Conservation (phyloP, 257 asterid species). For the Solanum sitiens region DNA sequence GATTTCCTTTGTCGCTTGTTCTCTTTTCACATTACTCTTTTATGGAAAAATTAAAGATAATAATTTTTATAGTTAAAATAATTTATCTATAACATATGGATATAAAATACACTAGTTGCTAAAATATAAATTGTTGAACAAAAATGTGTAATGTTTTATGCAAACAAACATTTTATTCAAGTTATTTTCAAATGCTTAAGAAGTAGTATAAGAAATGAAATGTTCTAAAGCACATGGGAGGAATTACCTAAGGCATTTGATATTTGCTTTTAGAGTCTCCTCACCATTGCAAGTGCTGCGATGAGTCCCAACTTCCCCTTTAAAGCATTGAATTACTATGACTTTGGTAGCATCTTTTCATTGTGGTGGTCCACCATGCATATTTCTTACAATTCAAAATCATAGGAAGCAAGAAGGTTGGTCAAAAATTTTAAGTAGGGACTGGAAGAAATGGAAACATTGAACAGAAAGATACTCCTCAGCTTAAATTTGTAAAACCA, state of each 20-base stretch:
- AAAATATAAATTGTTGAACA: not conserved
- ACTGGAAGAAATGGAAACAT: not conserved
- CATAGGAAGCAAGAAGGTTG: not conserved
- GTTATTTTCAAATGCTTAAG: not conserved
- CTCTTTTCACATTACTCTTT: not conserved
- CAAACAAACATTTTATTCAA: not conserved
- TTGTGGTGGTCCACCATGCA: not conserved
- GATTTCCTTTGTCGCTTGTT: not conserved
- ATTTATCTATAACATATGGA: not conserved
- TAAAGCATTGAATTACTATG: not conserved
- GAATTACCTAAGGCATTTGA: not conserved
- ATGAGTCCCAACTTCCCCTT: not conserved
- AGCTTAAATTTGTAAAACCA: not conserved
- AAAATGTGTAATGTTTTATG: not conserved
- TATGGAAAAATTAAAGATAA: not conserved
- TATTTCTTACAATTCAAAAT: not conserved
- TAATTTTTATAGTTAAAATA: not conserved
- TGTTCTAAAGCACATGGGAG: not conserved
- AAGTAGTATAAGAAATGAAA: not conserved
- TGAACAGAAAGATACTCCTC: not conserved
- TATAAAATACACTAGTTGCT: not conserved
- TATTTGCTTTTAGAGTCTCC: not conserved
- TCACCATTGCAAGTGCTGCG: not conserved
- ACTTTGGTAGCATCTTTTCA: not conserved
- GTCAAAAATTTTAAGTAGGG: not conserved